phyloP scores from a whole-genome alignment of 257 asterid species.

The Gardenia jasminoides region DNA sequence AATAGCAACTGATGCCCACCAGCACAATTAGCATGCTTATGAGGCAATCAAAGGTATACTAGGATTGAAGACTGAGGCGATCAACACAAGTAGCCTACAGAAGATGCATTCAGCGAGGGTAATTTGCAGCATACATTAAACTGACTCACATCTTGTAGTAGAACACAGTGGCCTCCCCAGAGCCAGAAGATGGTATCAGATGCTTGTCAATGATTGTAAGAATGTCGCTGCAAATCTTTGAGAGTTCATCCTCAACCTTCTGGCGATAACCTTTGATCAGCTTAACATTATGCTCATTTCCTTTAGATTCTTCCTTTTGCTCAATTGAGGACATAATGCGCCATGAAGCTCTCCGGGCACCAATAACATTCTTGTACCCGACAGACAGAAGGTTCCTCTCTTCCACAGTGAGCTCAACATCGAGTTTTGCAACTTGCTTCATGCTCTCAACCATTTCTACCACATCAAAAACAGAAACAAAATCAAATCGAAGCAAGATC shows the following conservation, averaged over 20 bases:
- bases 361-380: slow-evolving; percentile 95
- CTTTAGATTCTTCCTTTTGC: slow-evolving; percentile 88
- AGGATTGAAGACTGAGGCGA: too few species aligned
- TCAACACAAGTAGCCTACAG: not conserved
- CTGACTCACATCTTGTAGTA: slow-evolving; percentile 79
- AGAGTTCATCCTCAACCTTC: slow-evolving; percentile 84
- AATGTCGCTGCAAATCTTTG: slow-evolving; percentile 80
- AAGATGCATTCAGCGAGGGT: too few species aligned
- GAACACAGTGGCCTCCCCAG: slow-evolving; percentile 92
- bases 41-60: not conserved
- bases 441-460: slow-evolving; percentile 89
- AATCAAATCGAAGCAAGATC: not conserved
- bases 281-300: slow-evolving; percentile 68
- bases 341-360: slow-evolving; percentile 97
- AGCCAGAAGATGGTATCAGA: slow-evolving; percentile 72
- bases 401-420: slow-evolving; percentile 80
- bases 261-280: slow-evolving; percentile 70
- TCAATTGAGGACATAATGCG: slow-evolving; percentile 91
- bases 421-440: slow-evolving; percentile 77
- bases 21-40: not conserved
- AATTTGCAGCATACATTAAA: not conserved
- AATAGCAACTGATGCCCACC: too few species aligned
- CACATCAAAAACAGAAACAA: not conserved
- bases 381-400: slow-evolving; percentile 95
- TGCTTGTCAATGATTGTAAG: slow-evolving; percentile 71